phyloP scores from a whole-genome alignment of 306 rosid genomes.

The Citrullus colocynthis region DNA sequence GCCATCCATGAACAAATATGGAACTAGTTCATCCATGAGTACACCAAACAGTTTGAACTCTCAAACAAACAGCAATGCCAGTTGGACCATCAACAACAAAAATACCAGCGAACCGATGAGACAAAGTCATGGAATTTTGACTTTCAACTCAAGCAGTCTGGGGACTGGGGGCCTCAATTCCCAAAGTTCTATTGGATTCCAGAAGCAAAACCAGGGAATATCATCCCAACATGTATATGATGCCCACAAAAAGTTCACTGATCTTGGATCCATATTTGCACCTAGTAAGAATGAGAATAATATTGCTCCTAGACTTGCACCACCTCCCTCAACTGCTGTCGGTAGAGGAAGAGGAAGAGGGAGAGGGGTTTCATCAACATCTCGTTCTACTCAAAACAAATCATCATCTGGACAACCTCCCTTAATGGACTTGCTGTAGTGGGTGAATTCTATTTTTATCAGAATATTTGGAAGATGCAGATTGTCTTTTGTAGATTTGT shows the following conservation, averaged over 20 bases:
- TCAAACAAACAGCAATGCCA: conserved; percentile 23
- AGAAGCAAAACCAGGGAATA: conserved; percentile 42
- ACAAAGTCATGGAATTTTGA: conserved; percentile 37
- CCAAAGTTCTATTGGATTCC: conserved; percentile 43
- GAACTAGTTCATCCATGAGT: conserved; percentile 34
- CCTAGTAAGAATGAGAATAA: conserved; percentile 51
- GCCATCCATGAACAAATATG: conserved; percentile 25
- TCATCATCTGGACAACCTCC: conserved; percentile 55
- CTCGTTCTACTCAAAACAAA: conserved; percentile 39
- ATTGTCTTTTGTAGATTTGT: conserved; percentile 18
- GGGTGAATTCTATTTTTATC: conserved; percentile 1
- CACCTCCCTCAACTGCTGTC: conserved; percentile 71
- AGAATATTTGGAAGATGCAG: conserved; percentile 17
- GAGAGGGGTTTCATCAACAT: conserved; percentile 35
- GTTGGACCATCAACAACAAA: conserved; percentile 44
- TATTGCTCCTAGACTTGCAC: conserved; percentile 68
- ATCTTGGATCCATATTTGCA: conserved; percentile 75
- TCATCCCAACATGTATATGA: conserved; percentile 30
- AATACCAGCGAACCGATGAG: conserved; percentile 24
- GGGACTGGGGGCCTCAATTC: conserved; percentile 26
- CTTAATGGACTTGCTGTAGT: conserved; percentile 78
- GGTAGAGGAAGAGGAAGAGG: conserved; percentile 97
- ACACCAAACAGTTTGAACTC: conserved; percentile 40
- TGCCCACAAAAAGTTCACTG: conserved; percentile 32
- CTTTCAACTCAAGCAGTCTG: conserved; percentile 22